These are phyloP conservation scores for Trametes pubescens DNA, from an alignment of 1,284 basidiomycete species.

Conservation along the genomic window DNA sequence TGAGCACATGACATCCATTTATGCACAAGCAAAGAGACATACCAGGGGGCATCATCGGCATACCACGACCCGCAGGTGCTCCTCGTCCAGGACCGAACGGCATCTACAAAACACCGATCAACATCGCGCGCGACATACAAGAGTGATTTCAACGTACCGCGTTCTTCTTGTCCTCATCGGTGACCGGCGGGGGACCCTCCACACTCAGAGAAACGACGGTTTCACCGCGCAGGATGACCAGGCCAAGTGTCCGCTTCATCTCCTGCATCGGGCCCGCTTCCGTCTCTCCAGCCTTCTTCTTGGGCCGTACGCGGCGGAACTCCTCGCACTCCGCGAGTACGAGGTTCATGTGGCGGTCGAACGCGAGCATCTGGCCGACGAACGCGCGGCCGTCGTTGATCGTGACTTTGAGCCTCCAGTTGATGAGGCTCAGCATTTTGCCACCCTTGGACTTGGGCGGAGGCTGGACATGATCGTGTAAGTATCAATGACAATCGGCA, in stretches of 20 bases:
- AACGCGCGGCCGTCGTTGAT: slow-evolving; percentile 97
- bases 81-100: slow-evolving; percentile 93
- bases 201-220: slow-evolving; percentile 95
- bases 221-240: slow-evolving; percentile 97
- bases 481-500: not conserved
- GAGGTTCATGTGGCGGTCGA: slow-evolving; percentile 99
- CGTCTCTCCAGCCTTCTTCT: slow-evolving; percentile 81
- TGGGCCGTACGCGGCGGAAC: slow-evolving; percentile 88
- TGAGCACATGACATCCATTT: slow-evolving; percentile 26
- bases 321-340: slow-evolving; percentile 98
- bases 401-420: slow-evolving; percentile 97
- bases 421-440: slow-evolving; percentile 98
- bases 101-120: slow-evolving; percentile 58
- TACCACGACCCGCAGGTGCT: slow-evolving; percentile 95
- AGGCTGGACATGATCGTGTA: slow-evolving; percentile 55
- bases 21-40: slow-evolving; percentile 44
- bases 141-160: slow-evolving; percentile 50
- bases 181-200: slow-evolving; percentile 94
- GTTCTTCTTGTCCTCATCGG: slow-evolving; percentile 90
- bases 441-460: slow-evolving; percentile 96
- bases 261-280: slow-evolving; percentile 88
- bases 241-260: slow-evolving; percentile 94
- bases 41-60: slow-evolving; percentile 95
- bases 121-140: not conserved
- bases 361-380: slow-evolving; percentile 98